These are phyloP conservation scores for Sporobolomyces pararoseus DNA, from an alignment of 768 basidiomycete genomes.

Conservation along the genomic window DNA sequence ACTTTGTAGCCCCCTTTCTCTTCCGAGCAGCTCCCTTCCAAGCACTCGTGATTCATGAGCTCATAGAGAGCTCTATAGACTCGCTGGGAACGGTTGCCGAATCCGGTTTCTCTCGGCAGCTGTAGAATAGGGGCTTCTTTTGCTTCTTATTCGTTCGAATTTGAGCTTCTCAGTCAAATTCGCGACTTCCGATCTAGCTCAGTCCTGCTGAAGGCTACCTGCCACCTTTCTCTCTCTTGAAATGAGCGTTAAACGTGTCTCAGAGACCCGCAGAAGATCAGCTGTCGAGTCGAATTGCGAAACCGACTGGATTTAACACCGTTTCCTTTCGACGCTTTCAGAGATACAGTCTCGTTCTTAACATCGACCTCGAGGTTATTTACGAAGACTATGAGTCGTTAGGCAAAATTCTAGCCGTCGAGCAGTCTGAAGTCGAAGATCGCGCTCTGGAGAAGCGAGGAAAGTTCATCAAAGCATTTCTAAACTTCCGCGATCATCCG, in stretches of 20 bases:
- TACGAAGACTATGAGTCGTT: too few relatives aligned
- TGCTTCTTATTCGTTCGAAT: not conserved
- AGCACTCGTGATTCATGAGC: not conserved
- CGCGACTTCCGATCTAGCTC: not conserved
- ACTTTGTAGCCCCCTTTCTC: not conserved
- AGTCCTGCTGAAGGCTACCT: not conserved
- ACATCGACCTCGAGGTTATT: too few relatives aligned
- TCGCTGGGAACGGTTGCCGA: not conserved
- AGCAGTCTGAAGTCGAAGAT: too few relatives aligned
- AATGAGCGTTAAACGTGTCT: not conserved
- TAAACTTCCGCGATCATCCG: too few relatives aligned
- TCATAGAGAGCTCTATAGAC: not conserved
- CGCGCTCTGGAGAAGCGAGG: too few relatives aligned
- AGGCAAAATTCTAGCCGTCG: too few relatives aligned
- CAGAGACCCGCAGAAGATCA: not conserved
- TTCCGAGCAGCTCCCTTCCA: not conserved
- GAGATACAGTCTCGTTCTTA: too few relatives aligned
- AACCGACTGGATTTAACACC: not conserved
- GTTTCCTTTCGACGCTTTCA: too few relatives aligned
- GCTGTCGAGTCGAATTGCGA: constrained; percentile 7
- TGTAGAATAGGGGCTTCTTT: not conserved
- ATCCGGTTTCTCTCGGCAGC: constrained; percentile 11
- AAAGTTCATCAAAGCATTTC: too few relatives aligned
- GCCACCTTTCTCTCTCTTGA: not conserved
- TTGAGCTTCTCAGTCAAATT: constrained; percentile 1